Percentiles rank a stretch among this genome's conserved stretches.
phyloP scores from a whole-genome alignment of 805 yeast genomes.

The Ascoidea asiatica region DNA sequence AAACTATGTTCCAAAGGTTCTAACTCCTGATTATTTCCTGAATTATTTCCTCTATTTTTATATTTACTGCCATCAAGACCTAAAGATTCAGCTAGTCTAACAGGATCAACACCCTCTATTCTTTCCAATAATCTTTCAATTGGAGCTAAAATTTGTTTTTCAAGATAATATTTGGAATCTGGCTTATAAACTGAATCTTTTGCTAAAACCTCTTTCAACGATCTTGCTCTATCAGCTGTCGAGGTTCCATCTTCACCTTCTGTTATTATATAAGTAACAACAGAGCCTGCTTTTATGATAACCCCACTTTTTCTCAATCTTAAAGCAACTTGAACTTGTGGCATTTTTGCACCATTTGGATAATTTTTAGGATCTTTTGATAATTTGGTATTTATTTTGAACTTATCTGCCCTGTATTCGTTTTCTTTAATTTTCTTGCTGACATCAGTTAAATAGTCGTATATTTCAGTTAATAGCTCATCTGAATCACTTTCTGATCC shows the following conservation, averaged over 20 bases:
- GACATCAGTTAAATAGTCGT: constrained; percentile 54
- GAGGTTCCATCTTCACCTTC: constrained; percentile 25
- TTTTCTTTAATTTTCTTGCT: constrained; percentile 42
- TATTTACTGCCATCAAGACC: constrained; percentile 66
- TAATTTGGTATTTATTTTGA: constrained; percentile 71
- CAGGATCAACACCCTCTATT: constrained; percentile 76
- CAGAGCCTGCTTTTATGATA: constrained; percentile 77
- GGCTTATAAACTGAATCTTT: constrained; percentile 40
- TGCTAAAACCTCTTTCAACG: constrained; percentile 58
- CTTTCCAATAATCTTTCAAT: constrained; percentile 76
- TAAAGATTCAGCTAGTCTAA: constrained; percentile 60
- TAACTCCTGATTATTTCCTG: constrained; percentile 23
- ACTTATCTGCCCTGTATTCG: constrained; percentile 52
- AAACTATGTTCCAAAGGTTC: constrained; percentile 74
- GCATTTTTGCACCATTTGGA: constrained; percentile 69
- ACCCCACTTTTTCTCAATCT: constrained; percentile 74
- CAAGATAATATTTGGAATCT: constrained; percentile 70
- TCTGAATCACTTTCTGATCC: constrained; percentile 59
- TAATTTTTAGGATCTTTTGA: constrained; percentile 83
- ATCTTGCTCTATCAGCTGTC: constrained; percentile 68
- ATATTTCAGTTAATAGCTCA: constrained; percentile 57
- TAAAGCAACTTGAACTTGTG: constrained; percentile 86
- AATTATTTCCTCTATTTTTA: constrained; percentile 22
- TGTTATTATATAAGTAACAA: constrained; percentile 75
- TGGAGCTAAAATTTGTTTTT: constrained; percentile 83